phyloP scores from a whole-genome alignment of 495 filamentous ascomycete species.

The Trichoderma gamsii region DNA sequence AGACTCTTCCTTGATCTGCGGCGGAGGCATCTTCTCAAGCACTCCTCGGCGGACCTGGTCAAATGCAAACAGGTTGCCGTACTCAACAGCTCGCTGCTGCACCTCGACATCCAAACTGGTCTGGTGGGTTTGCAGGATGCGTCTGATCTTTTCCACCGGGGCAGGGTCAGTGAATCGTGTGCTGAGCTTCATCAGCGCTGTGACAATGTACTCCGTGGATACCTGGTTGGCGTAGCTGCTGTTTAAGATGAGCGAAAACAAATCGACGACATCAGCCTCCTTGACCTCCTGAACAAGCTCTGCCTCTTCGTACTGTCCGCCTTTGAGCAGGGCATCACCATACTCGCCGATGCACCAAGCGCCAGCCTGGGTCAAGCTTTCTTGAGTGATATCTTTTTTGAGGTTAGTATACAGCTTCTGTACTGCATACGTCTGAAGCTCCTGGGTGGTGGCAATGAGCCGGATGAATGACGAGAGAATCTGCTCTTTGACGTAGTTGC shows the following conservation, averaged over 20 bases:
- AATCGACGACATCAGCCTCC: conserved; percentile 82
- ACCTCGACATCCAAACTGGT: conserved; percentile 88
- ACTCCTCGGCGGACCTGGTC: conserved; percentile 86
- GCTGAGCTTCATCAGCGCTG: conserved; percentile 90
- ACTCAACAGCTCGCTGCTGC: conserved; percentile 92
- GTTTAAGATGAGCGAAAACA: conserved; percentile 85
- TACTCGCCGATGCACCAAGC: conserved; percentile 99
- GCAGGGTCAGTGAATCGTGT: conserved; percentile 75
- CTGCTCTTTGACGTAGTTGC: conserved; percentile 95
- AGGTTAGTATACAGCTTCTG: conserved; percentile 87
- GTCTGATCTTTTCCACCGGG: conserved; percentile 77
- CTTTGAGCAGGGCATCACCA: conserved; percentile 77
- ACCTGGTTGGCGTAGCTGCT: conserved; percentile 87
- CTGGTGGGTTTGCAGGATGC: conserved; percentile 67
- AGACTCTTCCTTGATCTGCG: conserved; percentile 91
- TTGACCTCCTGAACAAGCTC: conserved; percentile 85
- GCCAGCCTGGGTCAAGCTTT: conserved; percentile 85
- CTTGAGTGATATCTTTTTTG: conserved; percentile 95
- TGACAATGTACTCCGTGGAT: conserved; percentile 91
- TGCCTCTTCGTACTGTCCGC: conserved; percentile 92
- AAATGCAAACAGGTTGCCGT: conserved; percentile 83
- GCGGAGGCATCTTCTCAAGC: conserved; percentile 93
- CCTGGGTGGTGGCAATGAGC: conserved; percentile 88
- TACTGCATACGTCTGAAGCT: conserved; percentile 91
- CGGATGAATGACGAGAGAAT: conserved; percentile 95